Percentiles rank a stretch among this genome's conserved stretches.
Conservation (phyloP, 202 grass and related monocot genomes). For the Alloteropsis angusta region DNA sequence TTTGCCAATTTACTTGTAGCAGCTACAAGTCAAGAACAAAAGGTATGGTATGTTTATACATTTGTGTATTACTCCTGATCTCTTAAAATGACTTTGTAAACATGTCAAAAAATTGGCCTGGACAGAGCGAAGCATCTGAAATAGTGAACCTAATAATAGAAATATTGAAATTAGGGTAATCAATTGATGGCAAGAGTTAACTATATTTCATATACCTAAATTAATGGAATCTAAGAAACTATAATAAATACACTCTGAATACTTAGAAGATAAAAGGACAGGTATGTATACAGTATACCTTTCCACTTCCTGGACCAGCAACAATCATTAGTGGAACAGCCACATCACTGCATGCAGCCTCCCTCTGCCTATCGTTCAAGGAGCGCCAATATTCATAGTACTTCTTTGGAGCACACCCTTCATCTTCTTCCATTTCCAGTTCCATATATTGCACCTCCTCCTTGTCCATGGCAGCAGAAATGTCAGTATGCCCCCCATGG, state of each 20-base stretch:
- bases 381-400: constrained; percentile 73
- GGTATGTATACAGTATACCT: constrained; percentile 49
- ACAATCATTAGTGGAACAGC: constrained; percentile 79
- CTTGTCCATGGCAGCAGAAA: constrained; percentile 10
- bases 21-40: background rate
- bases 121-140: background rate
- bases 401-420: constrained; percentile 50
- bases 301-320: constrained; percentile 84
- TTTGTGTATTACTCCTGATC: background rate
- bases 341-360: constrained; percentile 72
- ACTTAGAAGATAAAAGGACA: background rate
- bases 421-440: constrained; percentile 35
- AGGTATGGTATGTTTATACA: background rate
- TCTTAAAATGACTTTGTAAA: background rate
- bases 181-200: constrained; percentile 4
- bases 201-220: background rate
- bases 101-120: background rate
- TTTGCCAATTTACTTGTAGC: background rate
- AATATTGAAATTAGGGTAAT: background rate
- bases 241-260: background rate
- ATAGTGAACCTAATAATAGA: background rate
- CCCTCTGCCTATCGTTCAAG: constrained; percentile 68
- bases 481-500: constrained; percentile 15
- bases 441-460: constrained; percentile 8
- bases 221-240: background rate